Evolutionary conservation across 176 grass and related monocot genomes (phyloP), one percentile per base, ranked within the genome.

Genomic region (Echinochloa phyllopogon): DNA sequence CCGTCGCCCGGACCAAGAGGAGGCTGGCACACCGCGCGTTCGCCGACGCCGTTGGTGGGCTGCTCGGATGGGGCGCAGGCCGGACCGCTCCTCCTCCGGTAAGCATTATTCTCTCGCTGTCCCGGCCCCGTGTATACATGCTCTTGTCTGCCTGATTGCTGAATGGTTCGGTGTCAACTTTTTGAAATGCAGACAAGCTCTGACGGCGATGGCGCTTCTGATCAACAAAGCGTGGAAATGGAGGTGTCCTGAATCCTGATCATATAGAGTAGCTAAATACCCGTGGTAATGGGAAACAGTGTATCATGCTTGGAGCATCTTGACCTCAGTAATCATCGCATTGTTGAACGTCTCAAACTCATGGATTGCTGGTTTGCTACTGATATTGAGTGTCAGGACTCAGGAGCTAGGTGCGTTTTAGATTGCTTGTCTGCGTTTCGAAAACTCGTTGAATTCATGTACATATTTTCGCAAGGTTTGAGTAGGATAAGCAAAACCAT

Each of bases 21-120:
- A 89, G 74, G 88, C 39, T 51, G 57, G 88, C 88, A 7, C 93
- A 95, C 85, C 93, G 93, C 24, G 85, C 83, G 61, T 92, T 90
- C 69, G 93, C 84, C 21, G 69, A 60, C 23, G 78, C 83, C 74
- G 41, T 95, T 6, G 69, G 36, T 48, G 78, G 71, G 23, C 60
- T 92, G 82, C 63, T 92, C 41, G 79, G 85, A 17, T 90, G 79
- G 87, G 79, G 81, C 56, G 68, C 53, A 8, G 77, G 45, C 72
- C 82, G 62, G 90, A 58, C 83, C 74, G 72, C 39, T 11, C 59
- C 72, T 51, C 25, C 56, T 24, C 74, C 56, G 79, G 83, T 90
- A 65, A 82, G 47, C 44, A 13, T 39, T 38, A 1, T 47, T 43
- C 9, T 67, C 25, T 74, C 27, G 60, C 3, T 1, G 60, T 58